Conservation (phyloP, 352 stramenopile species). For the Plasmopara halstedii region DNA sequence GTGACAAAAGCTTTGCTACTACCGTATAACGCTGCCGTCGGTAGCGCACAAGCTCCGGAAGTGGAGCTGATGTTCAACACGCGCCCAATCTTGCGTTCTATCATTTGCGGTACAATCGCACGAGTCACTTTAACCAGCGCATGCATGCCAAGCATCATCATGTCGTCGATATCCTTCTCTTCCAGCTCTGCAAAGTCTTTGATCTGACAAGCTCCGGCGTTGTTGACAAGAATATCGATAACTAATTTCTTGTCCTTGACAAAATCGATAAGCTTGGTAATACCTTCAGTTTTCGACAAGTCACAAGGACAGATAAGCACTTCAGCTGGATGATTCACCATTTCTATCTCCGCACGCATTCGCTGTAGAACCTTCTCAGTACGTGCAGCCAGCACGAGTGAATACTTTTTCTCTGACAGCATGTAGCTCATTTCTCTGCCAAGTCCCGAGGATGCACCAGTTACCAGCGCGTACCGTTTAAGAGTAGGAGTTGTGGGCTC, state of each 20-base stretch:
- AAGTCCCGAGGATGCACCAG: constrained; percentile 63
- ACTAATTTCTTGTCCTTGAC: constrained; percentile 48
- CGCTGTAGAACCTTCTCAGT: constrained; percentile 51
- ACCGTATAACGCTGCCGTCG: constrained; percentile 64
- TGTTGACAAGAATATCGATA: constrained; percentile 85
- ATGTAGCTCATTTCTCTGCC: constrained; percentile 72
- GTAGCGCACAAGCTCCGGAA: constrained; percentile 35
- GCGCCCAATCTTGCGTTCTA: constrained; percentile 48
- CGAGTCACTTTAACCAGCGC: constrained; percentile 54
- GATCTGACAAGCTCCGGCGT: constrained; percentile 39
- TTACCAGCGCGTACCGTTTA: constrained; percentile 63
- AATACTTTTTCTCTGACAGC: constrained; percentile 75
- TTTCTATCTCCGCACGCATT: constrained; percentile 68
- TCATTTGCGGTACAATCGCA: constrained; percentile 67
- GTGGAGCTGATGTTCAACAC: constrained; percentile 81
- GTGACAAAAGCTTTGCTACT: constrained; percentile 72
- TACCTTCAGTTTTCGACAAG: constrained; percentile 38
- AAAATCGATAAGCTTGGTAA: constrained; percentile 50
- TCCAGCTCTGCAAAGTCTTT: constrained; percentile 40
- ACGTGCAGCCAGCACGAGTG: constrained; percentile 58
- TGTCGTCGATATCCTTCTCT: constrained; percentile 34
- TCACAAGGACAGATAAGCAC: constrained; percentile 57
- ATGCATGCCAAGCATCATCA: constrained; percentile 68
- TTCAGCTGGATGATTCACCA: constrained; percentile 52
- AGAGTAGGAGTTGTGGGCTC: constrained; percentile 36